Evolutionary conservation across 225 moss, liverwort and hornwort species (phyloP).

Genomic region (Asterella californica): DNA sequence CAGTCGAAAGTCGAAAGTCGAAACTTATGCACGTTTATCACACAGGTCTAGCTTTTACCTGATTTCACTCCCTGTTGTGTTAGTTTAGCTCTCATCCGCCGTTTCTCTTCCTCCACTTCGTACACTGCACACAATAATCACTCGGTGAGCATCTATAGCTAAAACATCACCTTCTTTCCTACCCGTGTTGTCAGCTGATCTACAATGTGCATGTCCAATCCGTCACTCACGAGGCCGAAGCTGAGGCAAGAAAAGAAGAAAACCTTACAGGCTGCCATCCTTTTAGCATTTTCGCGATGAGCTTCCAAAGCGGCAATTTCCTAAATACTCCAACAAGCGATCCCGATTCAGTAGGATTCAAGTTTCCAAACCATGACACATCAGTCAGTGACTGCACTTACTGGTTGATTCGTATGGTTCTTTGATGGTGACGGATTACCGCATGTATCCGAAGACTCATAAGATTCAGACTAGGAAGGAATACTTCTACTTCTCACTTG

Average conservation of each 20-base stretch:
- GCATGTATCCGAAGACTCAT: too few species aligned
- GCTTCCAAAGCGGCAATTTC: slow-evolving; percentile 34
- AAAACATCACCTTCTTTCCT: not conserved
- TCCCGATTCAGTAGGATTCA: not conserved
- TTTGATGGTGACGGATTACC: too few species aligned
- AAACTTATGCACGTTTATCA: not conserved
- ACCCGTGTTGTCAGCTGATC: too few species aligned
- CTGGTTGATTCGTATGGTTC: too few species aligned
- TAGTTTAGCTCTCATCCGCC: slow-evolving; percentile 15
- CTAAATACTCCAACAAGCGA: slow-evolving; percentile 15
- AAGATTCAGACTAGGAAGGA: too few species aligned
- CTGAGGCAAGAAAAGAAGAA: not conserved
- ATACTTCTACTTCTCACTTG: too few species aligned
- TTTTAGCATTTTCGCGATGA: slow-evolving; percentile 29
- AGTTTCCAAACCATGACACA: too few species aligned
- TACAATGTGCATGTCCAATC: not conserved
- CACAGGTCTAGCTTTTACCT: slow-evolving; percentile 11
- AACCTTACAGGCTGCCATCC: slow-evolving; percentile 34
- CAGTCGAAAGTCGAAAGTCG: not conserved
- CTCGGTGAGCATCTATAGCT: too few species aligned
- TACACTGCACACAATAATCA: slow-evolving; percentile 27
- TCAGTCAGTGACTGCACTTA: too few species aligned
- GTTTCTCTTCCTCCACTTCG: slow-evolving; percentile 35
- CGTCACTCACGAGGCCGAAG: not conserved
- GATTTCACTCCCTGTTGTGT: slow-evolving; percentile 22